Percentiles rank a stretch among this genome's conserved stretches.
Evolutionary conservation across 768 basidiomycete genomes (phyloP).

Genomic region (Boletellus sp.): DNA sequence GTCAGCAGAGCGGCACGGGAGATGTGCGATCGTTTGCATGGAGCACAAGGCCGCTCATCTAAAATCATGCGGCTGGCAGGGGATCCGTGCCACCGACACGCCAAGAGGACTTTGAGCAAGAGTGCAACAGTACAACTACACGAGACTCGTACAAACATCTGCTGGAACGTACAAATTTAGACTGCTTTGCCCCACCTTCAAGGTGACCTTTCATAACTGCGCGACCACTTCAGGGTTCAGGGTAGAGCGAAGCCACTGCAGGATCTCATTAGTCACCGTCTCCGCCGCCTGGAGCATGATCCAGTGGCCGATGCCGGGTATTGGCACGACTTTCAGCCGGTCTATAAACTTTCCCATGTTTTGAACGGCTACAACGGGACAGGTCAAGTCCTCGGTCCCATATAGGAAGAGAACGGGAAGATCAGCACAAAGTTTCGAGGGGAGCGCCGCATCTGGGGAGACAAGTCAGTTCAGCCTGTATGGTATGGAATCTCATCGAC

Average conservation of each 20-base stretch:
- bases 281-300: conserved; percentile 61
- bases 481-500: conserved; percentile 13
- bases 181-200: neutral
- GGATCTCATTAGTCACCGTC: conserved; percentile 46
- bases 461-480: neutral
- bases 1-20: too few species aligned
- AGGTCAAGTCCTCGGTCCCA: conserved; percentile 54
- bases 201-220: conserved; percentile 5
- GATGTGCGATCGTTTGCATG: too few species aligned
- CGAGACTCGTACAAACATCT: too few species aligned
- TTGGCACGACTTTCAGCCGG: conserved; percentile 45
- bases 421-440: conserved; percentile 39
- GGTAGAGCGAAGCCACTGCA: conserved; percentile 40
- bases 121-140: too few species aligned
- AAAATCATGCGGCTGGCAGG: neutral
- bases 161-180: too few species aligned
- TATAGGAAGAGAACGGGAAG: conserved; percentile 61
- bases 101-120: too few species aligned
- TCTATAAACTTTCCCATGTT: conserved; percentile 49
- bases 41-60: neutral
- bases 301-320: conserved; percentile 67
- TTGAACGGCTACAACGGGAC: conserved; percentile 38
- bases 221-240: neutral
- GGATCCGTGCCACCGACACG: too few species aligned
- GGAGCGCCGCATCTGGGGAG: conserved; percentile 41